These are phyloP conservation scores for Neopestalotiopsis sp. DNA, from an alignment of 2,329 filamentous ascomycete species.

Conservation along the genomic window DNA sequence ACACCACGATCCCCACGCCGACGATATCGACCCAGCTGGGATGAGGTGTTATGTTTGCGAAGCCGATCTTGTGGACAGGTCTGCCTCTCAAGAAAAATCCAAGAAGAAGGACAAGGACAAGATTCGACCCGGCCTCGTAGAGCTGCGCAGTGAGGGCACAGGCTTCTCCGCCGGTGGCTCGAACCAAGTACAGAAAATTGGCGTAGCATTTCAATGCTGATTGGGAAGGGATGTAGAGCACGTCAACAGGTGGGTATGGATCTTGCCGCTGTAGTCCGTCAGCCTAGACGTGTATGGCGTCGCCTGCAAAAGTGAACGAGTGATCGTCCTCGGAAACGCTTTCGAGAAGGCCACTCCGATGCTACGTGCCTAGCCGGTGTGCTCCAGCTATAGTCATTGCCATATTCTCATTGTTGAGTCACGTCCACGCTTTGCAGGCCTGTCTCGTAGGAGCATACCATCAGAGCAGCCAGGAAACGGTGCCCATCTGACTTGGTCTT, in stretches of 20 bases:
- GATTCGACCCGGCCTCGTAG: slow-evolving; percentile 74
- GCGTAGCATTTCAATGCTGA: slow-evolving; percentile 84
- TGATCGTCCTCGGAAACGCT: background rate
- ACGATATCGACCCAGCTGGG: slow-evolving; percentile 39
- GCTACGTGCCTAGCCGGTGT: background rate
- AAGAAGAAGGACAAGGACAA: slow-evolving; percentile 56
- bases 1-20: slow-evolving; percentile 64
- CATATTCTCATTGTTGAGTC: background rate
- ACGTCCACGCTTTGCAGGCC: background rate
- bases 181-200: slow-evolving; percentile 77
- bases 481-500: background rate
- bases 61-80: slow-evolving; percentile 66
- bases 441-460: background rate
- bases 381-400: background rate
- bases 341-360: background rate
- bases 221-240: background rate
- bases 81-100: slow-evolving; percentile 42
- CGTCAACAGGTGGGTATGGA: background rate
- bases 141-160: slow-evolving; percentile 84
- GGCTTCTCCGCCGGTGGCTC: slow-evolving; percentile 89
- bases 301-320: background rate
- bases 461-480: background rate
- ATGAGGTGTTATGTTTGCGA: slow-evolving; percentile 88
- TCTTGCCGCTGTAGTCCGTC: background rate
- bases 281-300: background rate